Conservation (phyloP, 1,284 basidiomycete genomes). For the Ganoderma leucocontextum region DNA sequence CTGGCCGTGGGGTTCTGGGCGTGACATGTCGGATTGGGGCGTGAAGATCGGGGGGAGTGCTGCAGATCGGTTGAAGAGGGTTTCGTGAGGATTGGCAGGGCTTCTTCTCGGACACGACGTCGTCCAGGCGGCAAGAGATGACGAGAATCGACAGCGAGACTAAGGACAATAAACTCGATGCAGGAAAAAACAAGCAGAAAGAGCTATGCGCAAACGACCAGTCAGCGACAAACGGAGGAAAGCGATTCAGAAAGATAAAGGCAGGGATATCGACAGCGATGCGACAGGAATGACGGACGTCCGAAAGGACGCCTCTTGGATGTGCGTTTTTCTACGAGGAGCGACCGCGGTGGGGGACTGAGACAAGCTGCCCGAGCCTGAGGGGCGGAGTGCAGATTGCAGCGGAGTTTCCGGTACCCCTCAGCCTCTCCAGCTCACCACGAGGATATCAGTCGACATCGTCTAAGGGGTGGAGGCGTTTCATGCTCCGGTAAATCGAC, state of each 20-base stretch:
- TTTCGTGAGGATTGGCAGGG: conserved; percentile 27
- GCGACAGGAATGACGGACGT: conserved; percentile 36
- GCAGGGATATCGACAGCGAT: conserved; percentile 46
- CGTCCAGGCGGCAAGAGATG: conserved; percentile 34
- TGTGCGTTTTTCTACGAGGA: conserved; percentile 34
- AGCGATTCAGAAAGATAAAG: conserved; percentile 46
- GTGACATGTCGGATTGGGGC: conserved; percentile 46
- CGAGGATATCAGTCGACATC: conserved; percentile 31
- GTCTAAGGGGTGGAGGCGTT: conserved; percentile 27
- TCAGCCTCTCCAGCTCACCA: conserved; percentile 17
- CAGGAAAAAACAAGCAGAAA: conserved; percentile 43
- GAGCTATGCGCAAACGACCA: conserved; percentile 47
- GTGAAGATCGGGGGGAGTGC: conserved; percentile 39
- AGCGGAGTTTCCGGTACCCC: conserved; percentile 37
- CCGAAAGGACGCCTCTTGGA: conserved; percentile 30
- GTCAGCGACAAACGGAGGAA: conserved; percentile 47
- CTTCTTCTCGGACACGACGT: conserved; percentile 33
- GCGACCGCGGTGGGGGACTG: conserved; percentile 28
- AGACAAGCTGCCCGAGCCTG: conserved; percentile 23
- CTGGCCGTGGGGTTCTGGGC: conserved; percentile 45
- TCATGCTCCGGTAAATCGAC: conserved; percentile 30
- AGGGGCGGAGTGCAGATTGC: conserved; percentile 39
- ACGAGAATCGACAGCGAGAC: conserved; percentile 41
- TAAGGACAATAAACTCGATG: conserved; percentile 37
- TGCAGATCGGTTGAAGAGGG: conserved; percentile 31